These are phyloP conservation scores for Crocinoboletus sp. DNA, from an alignment of 1,284 basidiomycete genomes.

Conservation along the genomic window DNA sequence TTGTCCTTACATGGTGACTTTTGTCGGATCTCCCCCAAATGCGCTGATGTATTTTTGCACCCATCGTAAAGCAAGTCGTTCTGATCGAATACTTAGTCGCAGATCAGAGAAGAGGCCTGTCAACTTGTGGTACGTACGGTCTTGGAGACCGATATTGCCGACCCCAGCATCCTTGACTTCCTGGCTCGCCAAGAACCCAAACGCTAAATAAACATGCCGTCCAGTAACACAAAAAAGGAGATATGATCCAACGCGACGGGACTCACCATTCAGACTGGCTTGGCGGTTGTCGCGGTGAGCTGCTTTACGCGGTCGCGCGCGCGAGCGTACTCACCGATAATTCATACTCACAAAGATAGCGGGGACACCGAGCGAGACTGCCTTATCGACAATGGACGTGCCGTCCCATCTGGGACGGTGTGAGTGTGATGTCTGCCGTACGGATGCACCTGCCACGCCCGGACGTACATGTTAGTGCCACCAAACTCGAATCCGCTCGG, in stretches of 20 bases:
- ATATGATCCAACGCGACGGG: too few species aligned
- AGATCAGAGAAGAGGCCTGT: too few species aligned
- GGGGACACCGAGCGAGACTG: conserved; percentile 26
- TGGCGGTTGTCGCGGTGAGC: too few species aligned
- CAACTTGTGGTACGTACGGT: too few species aligned
- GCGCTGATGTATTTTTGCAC: conserved; percentile 42
- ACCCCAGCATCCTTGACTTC: conserved; percentile 48
- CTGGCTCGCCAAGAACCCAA: conserved; percentile 48
- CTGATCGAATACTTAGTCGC: too few species aligned
- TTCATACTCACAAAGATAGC: conserved; percentile 36
- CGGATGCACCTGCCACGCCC: too few species aligned
- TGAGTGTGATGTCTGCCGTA: too few species aligned
- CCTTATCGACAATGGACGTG: conserved; percentile 21
- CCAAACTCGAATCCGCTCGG: conserved; percentile 34
- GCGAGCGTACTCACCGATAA: conserved; percentile 27
- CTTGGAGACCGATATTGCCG: conserved; percentile 51
- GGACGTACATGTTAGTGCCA: conserved; percentile 19
- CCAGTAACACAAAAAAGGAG: too few species aligned
- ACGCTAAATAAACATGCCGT: conserved; percentile 30
- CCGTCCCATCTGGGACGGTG: too few species aligned
- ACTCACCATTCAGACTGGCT: too few species aligned
- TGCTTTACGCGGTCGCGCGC: too few species aligned
- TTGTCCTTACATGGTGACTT: conserved; percentile 25
- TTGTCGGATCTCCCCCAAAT: conserved; percentile 46
- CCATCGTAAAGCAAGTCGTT: conserved; percentile 42